Base-by-base conservation (phyloP, 345 rosid genomes). In the Clarkia xantiana region DNA sequence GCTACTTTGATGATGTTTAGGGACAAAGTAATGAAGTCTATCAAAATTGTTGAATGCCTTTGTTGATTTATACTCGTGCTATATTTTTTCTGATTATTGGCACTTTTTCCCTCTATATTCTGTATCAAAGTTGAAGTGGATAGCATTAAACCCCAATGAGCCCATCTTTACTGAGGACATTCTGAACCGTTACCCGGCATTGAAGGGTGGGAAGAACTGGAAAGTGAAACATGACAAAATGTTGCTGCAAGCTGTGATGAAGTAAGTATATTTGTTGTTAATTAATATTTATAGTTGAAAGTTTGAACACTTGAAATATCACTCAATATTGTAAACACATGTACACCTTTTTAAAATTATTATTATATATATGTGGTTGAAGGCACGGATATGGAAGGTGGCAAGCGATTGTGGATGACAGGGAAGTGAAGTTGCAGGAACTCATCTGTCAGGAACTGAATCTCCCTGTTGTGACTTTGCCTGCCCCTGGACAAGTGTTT, bases 361-460 rank as follows among this genome's bases (percentile, higher is more conserved):
- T 29, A 29, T 5, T 29, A 29, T 29, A 29, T 29, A 29, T 29
- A 29, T 29, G 36, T 29, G 6, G 7, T 55, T 49, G 49, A 49
- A 93, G 99, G 84, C 99, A 93, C 71, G 99, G 99, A 34, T 93
- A 87, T 47, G 99, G 99, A 68, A 79, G 96, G 71, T 87, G 99
- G 99, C 99, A 87, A 77, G 95, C 96, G 20, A 87, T 93, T 60
- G 84, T 84, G 62, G 96, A 93, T 70, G 96, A 93, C 70, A 93
- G 76, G 72, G 99, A 78, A 58, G 63, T 84, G 79, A 76, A 65
- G 73, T 63, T 93, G 57, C 96, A 78, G 67, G 95, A 87, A 62
- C 58, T 82, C 62, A 84, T 93, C 54, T 84, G 94, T 71, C 84
- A 80, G 66, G 99, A 87, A 63, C 45, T 93, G 69, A 84, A 76